These are phyloP conservation scores for Cryptococcus neoformans DNA, from an alignment of 1,284 basidiomycete species.

Conservation along the genomic window DNA sequence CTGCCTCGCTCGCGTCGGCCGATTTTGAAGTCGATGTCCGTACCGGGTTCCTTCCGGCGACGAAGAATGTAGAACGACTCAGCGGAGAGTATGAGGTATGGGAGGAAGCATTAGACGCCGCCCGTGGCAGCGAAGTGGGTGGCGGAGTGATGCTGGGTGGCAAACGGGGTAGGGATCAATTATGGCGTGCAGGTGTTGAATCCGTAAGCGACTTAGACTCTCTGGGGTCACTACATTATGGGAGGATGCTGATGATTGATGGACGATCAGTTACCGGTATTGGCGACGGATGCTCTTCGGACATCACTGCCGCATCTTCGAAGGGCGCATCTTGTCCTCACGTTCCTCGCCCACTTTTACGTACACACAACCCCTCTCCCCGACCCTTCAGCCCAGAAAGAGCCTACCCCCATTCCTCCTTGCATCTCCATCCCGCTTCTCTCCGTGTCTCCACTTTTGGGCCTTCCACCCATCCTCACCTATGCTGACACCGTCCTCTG, in stretches of 20 bases:
- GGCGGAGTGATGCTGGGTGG: slow-evolving; percentile 59
- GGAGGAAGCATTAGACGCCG: slow-evolving; percentile 57
- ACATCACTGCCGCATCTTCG: slow-evolving; percentile 66
- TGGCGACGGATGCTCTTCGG: slow-evolving; percentile 56
- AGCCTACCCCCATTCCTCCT: slow-evolving; percentile 16
- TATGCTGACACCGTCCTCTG: slow-evolving; percentile 94
- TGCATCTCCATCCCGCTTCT: slow-evolving; percentile 63
- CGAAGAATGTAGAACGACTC: slow-evolving; percentile 66
- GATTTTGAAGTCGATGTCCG: slow-evolving; percentile 93
- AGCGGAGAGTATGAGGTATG: slow-evolving; percentile 63
- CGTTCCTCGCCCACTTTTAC: slow-evolving; percentile 85
- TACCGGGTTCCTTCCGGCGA: slow-evolving; percentile 88
- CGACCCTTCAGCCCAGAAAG: slow-evolving; percentile 36
- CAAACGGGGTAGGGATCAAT: slow-evolving; percentile 51
- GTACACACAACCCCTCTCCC: slow-evolving; percentile 57
- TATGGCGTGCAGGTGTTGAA: slow-evolving; percentile 64
- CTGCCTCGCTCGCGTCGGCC: slow-evolving; percentile 80
- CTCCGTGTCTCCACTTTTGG: slow-evolving; percentile 68
- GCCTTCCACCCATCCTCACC: slow-evolving; percentile 84
- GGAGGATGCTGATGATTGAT: neutral
- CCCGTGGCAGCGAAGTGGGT: slow-evolving; percentile 52
- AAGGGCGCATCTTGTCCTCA: slow-evolving; percentile 78
- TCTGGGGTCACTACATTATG: neutral
- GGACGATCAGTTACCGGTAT: slow-evolving; percentile 60
- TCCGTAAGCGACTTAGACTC: slow-evolving; percentile 51